Conservation (phyloP, 345 rosid genomes). For the Boechera stricta region DNA sequence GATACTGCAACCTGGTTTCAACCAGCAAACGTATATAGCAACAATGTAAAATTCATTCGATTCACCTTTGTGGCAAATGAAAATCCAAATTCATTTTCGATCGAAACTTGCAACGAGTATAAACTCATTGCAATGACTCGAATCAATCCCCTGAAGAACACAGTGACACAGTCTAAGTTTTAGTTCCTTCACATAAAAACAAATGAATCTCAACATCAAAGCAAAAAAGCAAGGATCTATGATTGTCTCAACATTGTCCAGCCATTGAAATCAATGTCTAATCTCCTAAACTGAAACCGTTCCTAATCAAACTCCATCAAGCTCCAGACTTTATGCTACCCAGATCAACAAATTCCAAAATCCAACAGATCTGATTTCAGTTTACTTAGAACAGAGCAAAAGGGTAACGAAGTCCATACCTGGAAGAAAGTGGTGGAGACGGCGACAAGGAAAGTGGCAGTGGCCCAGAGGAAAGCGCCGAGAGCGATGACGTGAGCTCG, state of each 20-base stretch:
- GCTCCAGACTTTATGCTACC: slow-evolving; percentile 22
- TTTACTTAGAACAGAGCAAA: neutral
- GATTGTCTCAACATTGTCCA: neutral
- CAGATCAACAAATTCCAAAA: neutral
- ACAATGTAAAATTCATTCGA: neutral
- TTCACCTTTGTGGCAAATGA: slow-evolving; percentile 1
- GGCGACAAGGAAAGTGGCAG: slow-evolving; percentile 72
- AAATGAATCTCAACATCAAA: slow-evolving; percentile 9
- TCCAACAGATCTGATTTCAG: slow-evolving; percentile 25
- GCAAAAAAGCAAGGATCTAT: neutral
- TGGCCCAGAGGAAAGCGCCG: slow-evolving; percentile 75
- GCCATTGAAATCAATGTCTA: neutral
- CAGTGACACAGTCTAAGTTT: slow-evolving; percentile 1
- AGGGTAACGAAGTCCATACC: slow-evolving; percentile 39
- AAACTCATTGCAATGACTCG: neutral
- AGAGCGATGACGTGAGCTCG: slow-evolving; percentile 74
- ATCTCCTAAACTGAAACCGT: neutral
- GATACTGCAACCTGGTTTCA: slow-evolving; percentile 63
- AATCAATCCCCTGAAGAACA: slow-evolving; percentile 23
- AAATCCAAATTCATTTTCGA: neutral
- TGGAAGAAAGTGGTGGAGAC: slow-evolving; percentile 64
- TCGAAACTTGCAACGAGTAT: neutral
- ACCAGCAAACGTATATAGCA: slow-evolving; percentile 7
- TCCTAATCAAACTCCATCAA: neutral
- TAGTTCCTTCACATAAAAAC: neutral